Percentiles rank a stretch among this genome's conserved stretches.
Evolutionary conservation across 345 rosid species (phyloP).

Genomic region (Hypericum androsaemum): DNA sequence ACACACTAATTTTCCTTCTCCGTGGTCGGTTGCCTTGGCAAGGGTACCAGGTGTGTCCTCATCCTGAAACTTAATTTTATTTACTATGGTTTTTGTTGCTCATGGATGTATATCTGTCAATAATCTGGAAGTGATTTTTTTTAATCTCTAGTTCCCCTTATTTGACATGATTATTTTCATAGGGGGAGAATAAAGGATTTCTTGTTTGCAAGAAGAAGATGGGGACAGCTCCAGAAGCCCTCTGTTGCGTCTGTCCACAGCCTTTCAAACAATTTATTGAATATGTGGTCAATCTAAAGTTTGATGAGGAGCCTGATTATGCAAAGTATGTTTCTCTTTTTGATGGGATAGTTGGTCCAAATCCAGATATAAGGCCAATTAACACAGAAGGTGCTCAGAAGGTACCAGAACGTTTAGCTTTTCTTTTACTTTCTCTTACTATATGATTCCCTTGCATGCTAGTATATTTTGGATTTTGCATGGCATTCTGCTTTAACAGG

Average conservation of each 20-base stretch:
- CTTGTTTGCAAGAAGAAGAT: slow-evolving; percentile 95
- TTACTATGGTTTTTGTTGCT: neutral
- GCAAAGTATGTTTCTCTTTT: slow-evolving; percentile 76
- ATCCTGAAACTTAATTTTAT: neutral
- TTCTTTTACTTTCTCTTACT: slow-evolving; percentile 3
- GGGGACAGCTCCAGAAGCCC: slow-evolving; percentile 75
- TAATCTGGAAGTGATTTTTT: slow-evolving; percentile 5
- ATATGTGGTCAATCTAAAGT: slow-evolving; percentile 85
- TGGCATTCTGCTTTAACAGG: no score
- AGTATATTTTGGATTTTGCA: no score
- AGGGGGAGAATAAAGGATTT: slow-evolving; percentile 96
- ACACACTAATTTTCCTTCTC: slow-evolving; percentile 80
- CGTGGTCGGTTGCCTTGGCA: slow-evolving; percentile 97
- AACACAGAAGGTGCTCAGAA: slow-evolving; percentile 95
- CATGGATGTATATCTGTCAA: neutral
- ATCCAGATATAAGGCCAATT: slow-evolving; percentile 59
- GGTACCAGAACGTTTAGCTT: slow-evolving; percentile 29
- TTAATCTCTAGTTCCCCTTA: neutral
- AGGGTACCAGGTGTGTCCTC: slow-evolving; percentile 63
- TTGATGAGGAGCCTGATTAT: slow-evolving; percentile 90
- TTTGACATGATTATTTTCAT: slow-evolving; percentile 12
- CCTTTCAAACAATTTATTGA: slow-evolving; percentile 81
- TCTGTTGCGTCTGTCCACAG: slow-evolving; percentile 85
- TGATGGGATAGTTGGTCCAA: slow-evolving; percentile 63
- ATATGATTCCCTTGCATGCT: neutral